phyloP scores from a whole-genome alignment of 2,329 filamentous ascomycete species.

The Gnomoniopsis sp. region DNA sequence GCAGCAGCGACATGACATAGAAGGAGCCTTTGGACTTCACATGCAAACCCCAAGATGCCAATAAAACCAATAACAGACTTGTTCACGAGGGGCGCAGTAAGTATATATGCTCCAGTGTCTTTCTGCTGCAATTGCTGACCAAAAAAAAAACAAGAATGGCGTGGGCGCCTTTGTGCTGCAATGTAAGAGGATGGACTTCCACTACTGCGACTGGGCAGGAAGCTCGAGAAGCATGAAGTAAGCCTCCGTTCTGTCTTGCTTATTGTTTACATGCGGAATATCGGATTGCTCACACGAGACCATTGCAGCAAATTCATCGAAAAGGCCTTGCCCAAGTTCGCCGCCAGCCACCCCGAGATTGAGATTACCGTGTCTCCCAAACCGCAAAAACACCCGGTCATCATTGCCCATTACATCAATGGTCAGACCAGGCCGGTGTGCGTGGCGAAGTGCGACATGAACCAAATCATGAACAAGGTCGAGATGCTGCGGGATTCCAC shows the following conservation, averaged over 20 bases:
- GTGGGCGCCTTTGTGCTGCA: constrained; percentile 94
- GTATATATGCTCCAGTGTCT: constrained; percentile 3
- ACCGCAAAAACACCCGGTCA: constrained; percentile 83
- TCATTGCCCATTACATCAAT: constrained; percentile 91
- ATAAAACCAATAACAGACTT: constrained; percentile 48
- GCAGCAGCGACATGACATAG: not conserved
- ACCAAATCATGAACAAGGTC: constrained; percentile 78
- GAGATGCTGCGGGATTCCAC: constrained; percentile 69
- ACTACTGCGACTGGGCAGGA: constrained; percentile 95
- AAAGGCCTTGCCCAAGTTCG: constrained; percentile 72
- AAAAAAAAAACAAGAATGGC: constrained; percentile 68
- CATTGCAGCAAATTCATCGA: constrained; percentile 73
- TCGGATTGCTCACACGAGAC: constrained; percentile 8
- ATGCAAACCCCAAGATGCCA: constrained; percentile 45
- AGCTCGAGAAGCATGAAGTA: constrained; percentile 96
- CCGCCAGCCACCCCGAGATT: constrained; percentile 76
- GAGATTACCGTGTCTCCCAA: constrained; percentile 90
- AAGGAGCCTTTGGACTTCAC: not conserved
- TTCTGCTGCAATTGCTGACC: constrained; percentile 10
- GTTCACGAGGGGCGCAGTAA: constrained; percentile 52
- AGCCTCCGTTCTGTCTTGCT: constrained; percentile 23
- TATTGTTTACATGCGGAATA: not conserved
- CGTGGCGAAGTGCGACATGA: constrained; percentile 78
- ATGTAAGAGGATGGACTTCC: constrained; percentile 92
- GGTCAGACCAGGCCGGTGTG: constrained; percentile 81